Evolutionary conservation across 2,329 filamentous ascomycete species (phyloP).

Genomic region (Diaporthe vexans): DNA sequence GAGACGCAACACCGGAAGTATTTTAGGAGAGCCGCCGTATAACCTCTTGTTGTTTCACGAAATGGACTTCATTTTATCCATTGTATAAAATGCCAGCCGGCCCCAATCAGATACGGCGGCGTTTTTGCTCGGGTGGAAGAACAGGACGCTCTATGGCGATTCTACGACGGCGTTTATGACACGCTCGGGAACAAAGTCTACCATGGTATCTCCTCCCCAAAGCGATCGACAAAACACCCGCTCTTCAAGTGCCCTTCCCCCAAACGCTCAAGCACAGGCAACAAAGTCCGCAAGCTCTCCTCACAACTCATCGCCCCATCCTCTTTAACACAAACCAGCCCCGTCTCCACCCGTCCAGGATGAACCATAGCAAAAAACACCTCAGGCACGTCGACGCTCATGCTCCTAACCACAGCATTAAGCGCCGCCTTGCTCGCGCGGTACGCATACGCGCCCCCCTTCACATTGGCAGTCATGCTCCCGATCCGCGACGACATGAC

Average conservation of each 20-base stretch:
- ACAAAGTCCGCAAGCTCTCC: conserved; percentile 21
- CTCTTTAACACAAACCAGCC: conserved; percentile 31
- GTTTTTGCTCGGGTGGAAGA: too few relatives aligned
- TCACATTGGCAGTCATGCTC: conserved; percentile 31
- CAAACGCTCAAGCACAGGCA: conserved; percentile 30
- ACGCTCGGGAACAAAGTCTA: neutral
- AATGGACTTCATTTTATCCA: neutral
- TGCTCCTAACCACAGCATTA: conserved; percentile 36
- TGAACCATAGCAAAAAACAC: conserved; percentile 38
- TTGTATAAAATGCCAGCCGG: neutral
- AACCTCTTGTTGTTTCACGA: neutral
- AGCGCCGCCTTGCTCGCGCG: conserved; percentile 40
- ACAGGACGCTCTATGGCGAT: neutral
- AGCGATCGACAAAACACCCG: conserved; percentile 39
- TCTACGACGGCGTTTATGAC: neutral
- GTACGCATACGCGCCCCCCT: conserved; percentile 39
- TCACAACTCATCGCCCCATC: conserved; percentile 30
- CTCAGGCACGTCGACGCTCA: conserved; percentile 38
- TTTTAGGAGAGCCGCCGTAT: neutral
- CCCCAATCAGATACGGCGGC: neutral
- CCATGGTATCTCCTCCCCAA: conserved; percentile 30
- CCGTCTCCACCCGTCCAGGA: conserved; percentile 39
- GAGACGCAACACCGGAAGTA: neutral
- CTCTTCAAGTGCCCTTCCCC: conserved; percentile 6
- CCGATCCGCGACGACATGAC: conserved; percentile 37